Evolutionary conservation across 768 basidiomycete genomes (phyloP), one percentile per base, ranked within the genome.

Genomic region (Thelephora aurantiotincta): DNA sequence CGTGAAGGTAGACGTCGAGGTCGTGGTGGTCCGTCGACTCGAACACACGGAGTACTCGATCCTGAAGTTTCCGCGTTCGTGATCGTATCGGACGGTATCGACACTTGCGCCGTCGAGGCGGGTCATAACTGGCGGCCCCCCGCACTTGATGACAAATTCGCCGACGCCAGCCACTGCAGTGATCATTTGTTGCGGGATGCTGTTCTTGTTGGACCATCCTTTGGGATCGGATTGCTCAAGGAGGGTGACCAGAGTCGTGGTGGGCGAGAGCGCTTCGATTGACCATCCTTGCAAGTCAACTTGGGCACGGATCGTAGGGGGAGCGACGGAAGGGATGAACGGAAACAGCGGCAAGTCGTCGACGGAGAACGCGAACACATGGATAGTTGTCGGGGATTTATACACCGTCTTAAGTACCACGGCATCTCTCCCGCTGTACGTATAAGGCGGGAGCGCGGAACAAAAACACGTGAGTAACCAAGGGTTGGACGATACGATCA

Each of bases 211-310:
- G 5, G 89, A 80, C 93, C 94, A 97, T 42, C 92, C 92, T 63
- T 93, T 89, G 5, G 92, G 92, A 61, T 99, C 94, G 11, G 89
- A 92, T 63, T 98, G 96, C 58, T 98, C 94, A 4, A 99, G 74
- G 1, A 99, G 68, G 0, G 92, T 96, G 51, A 99, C 78, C 11
- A 87, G 77, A 0, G 93, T 96, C 1, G 96, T 98, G 2, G 80
- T 97, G 0, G 94, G 96, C 0, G 93, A 97, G 7, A 99, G 69
- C 0, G 86, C 76, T 63, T 98, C 94, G 55, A 99, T 91, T 0
- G 94, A 88, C 88, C 93, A 98, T 43, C 94, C 96, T 65, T 91
- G 92, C n/a, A 99, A 69, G 60, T 96, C 92, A n/a, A 94, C 82
- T 61, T 98, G 93, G 0, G 88, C 89, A 6, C 93, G 83, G 51